A percentile compares a stretch with the other conserved stretches of the same genome.
These are phyloP conservation scores for Populus hybrid DNA, from an alignment of 441 rosid species.

Conservation along the genomic window DNA sequence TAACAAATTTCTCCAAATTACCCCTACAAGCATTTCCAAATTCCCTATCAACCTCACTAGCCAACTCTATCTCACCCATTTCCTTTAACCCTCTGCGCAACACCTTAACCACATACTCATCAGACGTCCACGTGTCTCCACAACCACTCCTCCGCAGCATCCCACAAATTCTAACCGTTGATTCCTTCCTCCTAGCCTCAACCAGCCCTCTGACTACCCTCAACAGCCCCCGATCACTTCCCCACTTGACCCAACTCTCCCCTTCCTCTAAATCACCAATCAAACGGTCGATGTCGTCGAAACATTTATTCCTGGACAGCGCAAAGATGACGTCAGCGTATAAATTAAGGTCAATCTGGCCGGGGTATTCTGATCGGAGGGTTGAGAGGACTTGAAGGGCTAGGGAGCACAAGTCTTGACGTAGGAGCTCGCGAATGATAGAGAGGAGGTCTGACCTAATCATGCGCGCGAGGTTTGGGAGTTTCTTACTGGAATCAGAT, in stretches of 20 bases:
- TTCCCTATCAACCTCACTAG: no score
- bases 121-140: no score
- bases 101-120: no score
- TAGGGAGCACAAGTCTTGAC: conserved; percentile 57
- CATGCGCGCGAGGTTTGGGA: conserved; percentile 57
- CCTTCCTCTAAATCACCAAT: conserved; percentile 25
- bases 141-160: no score
- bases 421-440: conserved; percentile 71
- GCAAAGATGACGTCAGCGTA: conserved; percentile 57
- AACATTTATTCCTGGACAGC: conserved; percentile 42
- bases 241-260: conserved; percentile 15
- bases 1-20: no score
- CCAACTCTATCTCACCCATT: no score
- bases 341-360: conserved; percentile 38
- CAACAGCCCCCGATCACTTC: conserved; percentile 33
- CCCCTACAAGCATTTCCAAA: no score
- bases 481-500: conserved; percentile 26
- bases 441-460: conserved; percentile 61
- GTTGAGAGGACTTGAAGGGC: conserved; percentile 63
- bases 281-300: conserved; percentile 51
- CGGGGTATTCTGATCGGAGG: conserved; percentile 54
- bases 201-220: conserved; percentile 50
- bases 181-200: no score
- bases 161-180: no score
- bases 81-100: no score